These are phyloP conservation scores for Globisporangium yorkense DNA, from an alignment of 352 stramenopile genomes.

Conservation along the genomic window DNA sequence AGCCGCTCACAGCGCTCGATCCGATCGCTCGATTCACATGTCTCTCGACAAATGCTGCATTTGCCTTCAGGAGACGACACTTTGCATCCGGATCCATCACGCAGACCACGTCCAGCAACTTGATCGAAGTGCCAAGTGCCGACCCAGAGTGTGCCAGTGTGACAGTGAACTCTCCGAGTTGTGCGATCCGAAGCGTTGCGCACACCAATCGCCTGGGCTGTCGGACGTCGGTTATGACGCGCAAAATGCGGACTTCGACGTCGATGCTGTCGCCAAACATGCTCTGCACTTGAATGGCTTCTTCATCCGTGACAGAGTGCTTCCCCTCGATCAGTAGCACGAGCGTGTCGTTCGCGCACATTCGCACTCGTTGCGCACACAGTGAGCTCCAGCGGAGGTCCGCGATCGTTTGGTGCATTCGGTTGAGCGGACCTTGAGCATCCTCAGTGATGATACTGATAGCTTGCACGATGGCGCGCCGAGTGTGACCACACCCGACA, in stretches of 20 bases:
- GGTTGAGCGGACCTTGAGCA: no score
- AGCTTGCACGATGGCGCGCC: neutral
- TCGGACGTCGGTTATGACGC: neutral
- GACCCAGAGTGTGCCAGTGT: neutral
- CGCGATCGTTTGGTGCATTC: neutral
- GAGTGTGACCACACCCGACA: neutral
- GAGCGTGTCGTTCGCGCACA: conserved; percentile 2
- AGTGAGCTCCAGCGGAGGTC: conserved; percentile 5
- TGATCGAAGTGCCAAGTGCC: neutral
- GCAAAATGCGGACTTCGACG: neutral
- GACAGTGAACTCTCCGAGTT: neutral
- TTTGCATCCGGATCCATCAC: neutral
- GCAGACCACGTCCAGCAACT: conserved; percentile 4
- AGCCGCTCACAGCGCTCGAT: no score
- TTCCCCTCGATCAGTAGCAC: conserved; percentile 5
- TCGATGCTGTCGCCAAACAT: neutral
- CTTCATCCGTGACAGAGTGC: neutral
- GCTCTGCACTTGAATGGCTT: neutral
- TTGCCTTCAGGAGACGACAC: neutral
- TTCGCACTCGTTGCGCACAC: neutral
- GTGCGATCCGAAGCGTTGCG: neutral
- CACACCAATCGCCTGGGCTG: neutral
- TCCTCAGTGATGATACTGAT: neutral
- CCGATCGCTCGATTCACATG: neutral
- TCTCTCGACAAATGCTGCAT: neutral